Conservation (phyloP, 345 rosid species). For the Eucalyptus camaldulensis region DNA sequence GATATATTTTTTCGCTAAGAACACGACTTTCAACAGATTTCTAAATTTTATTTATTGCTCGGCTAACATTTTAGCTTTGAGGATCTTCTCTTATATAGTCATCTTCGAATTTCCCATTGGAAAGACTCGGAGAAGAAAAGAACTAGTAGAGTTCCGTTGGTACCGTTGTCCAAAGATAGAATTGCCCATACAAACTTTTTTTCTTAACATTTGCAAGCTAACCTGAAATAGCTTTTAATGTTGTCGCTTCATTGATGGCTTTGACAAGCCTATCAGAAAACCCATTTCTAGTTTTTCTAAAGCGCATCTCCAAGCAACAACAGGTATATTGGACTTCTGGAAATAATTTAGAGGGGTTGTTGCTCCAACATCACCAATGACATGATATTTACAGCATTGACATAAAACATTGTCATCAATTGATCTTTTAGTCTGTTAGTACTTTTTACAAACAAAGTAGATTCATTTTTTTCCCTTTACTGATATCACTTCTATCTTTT, state of each 20-base stretch:
- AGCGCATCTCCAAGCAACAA: not conserved
- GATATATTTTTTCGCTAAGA: not conserved
- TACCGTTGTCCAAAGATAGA: not conserved
- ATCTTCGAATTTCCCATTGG: not conserved
- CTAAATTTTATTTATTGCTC: not conserved
- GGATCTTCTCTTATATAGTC: not conserved
- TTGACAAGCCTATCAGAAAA: not conserved
- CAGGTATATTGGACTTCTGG: not conserved
- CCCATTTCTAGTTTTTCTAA: not conserved
- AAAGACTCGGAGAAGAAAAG: not conserved
- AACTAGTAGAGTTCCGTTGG: not conserved
- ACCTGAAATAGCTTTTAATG: not conserved
- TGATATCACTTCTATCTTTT: not conserved
- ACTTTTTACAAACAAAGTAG: not conserved
- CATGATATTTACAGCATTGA: not conserved
- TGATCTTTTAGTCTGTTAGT: not conserved
- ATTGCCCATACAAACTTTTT: not conserved
- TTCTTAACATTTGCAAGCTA: not conserved
- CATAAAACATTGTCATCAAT: not conserved
- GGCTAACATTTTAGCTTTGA: not conserved
- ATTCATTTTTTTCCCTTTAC: not conserved
- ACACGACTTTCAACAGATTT: not conserved
- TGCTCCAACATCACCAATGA: not conserved
- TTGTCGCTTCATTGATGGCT: not conserved
- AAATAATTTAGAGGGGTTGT: not conserved